Base-by-base conservation (phyloP, 345 rosid genomes). In the Eucalyptus paniculata region DNA sequence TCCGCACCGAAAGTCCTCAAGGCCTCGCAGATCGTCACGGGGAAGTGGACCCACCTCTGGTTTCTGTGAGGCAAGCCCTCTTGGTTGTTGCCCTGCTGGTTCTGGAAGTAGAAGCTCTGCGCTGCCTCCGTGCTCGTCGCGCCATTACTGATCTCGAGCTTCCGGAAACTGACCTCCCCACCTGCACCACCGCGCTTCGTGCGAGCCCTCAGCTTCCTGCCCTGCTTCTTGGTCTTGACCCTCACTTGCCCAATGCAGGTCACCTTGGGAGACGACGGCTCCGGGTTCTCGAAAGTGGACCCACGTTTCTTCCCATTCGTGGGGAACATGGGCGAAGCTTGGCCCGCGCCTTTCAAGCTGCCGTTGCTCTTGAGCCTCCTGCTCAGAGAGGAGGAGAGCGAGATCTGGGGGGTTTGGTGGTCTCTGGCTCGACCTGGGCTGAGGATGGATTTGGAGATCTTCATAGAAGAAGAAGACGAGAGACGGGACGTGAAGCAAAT, bases 161-260 rank as follows among this genome's bases (percentile, higher is more conserved):
- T 96, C 86, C 97, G 91, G 88, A 97, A 97, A 86, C 97, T 95
- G 21, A 92, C 91, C 72, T 96, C 98, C 12, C 96, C 95, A 88
- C 93, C 90, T 24, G 94, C 92, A 8, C 95, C 95, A 87, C 93
- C 90, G n/a, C 95, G 93, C 50, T 91, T 92, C 49, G 98, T 95
- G 95, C 96, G 93, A 30, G 96, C 92, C 88, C 95, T 89, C 85
- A 95, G 91, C 92, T 95, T 97, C 94, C 93, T 97, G 30, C 95
- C 96, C 67, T 97, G 98, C 90, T 96, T 97, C 94, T 97, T 97
- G 24, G 99, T 96, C 94, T 97, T 97, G 12, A 97, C 99, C 51
- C 99, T 92, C n/a, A 97, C 99, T 85, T 97, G 99, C 17, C 99
- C 99, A n/a, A 97, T 97, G 81, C 99, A 97, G 60, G 99, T 97